These are phyloP conservation scores for Tolypocladium nubicola DNA, from an alignment of 2,329 filamentous ascomycete species.

Conservation along the genomic window DNA sequence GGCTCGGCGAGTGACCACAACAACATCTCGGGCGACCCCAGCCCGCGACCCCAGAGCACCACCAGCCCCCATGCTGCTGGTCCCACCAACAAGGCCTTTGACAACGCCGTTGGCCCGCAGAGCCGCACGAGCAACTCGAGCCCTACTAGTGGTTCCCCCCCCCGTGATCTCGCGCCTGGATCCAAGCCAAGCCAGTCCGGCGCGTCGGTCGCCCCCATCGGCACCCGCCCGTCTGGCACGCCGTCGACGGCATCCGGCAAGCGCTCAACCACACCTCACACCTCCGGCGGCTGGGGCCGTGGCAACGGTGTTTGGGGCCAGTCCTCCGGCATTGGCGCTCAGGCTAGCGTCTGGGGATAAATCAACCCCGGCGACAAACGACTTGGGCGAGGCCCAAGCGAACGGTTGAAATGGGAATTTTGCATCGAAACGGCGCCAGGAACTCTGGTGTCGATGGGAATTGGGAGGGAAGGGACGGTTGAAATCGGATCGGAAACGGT, in stretches of 20 bases:
- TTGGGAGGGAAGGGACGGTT: neutral
- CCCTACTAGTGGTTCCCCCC: slow-evolving; percentile 66
- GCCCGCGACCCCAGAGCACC: slow-evolving; percentile 71
- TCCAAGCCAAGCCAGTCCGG: slow-evolving; percentile 43
- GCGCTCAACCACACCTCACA: slow-evolving; percentile 78
- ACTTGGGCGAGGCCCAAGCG: neutral
- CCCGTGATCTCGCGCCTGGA: slow-evolving; percentile 48
- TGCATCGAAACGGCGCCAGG: slow-evolving; percentile 13
- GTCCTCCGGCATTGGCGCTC: slow-evolving; percentile 70
- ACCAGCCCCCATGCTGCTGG: slow-evolving; percentile 65
- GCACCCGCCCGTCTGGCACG: slow-evolving; percentile 66
- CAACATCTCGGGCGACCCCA: slow-evolving; percentile 31
- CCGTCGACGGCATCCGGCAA: slow-evolving; percentile 48
- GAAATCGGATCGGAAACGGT: slow-evolving; percentile 3
- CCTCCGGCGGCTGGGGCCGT: slow-evolving; percentile 75
- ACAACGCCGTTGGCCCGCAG: slow-evolving; percentile 43
- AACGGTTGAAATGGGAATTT: slow-evolving; percentile 1
- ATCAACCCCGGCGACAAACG: neutral
- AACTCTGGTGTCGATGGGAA: slow-evolving; percentile 5
- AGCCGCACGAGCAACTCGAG: slow-evolving; percentile 80
- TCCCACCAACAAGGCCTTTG: slow-evolving; percentile 47
- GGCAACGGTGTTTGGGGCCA: slow-evolving; percentile 78
- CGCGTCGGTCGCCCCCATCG: slow-evolving; percentile 77
- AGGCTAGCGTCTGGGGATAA: slow-evolving; percentile 91
- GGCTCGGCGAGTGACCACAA: slow-evolving; percentile 28